Conservation (phyloP, 306 rosid genomes). For the Begonia masoniana region DNA sequence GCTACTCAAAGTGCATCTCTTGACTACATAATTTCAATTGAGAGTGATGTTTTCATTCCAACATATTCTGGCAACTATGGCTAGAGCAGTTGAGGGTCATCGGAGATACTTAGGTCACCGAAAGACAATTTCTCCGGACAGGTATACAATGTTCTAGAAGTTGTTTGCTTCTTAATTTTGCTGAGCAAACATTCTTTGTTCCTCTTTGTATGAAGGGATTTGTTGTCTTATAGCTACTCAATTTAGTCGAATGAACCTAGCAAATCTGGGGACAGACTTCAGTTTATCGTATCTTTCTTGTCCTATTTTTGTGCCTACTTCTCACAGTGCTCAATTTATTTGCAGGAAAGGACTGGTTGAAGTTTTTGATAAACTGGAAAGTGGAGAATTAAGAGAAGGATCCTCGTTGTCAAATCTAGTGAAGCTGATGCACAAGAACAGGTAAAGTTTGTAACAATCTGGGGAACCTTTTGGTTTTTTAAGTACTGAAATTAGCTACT, state of each 20-base stretch:
- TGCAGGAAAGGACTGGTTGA: conserved; percentile 74
- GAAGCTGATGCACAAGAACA: conserved; percentile 57
- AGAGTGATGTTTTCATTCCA: conserved; percentile 85
- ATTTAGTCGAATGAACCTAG: too few relatives aligned
- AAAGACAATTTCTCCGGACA: conserved; percentile 75
- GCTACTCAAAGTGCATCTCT: conserved; percentile 88
- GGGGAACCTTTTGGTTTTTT: neutral
- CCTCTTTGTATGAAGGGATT: too few relatives aligned
- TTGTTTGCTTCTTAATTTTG: neutral
- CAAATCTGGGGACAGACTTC: too few relatives aligned
- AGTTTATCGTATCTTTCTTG: too few relatives aligned
- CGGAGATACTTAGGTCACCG: conserved; percentile 84
- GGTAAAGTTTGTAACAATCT: conserved; percentile 19
- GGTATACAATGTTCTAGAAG: conserved; percentile 28
- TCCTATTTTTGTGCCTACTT: neutral
- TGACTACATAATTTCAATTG: conserved; percentile 77
- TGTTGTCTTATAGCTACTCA: too few relatives aligned
- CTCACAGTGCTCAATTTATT: conserved; percentile 3
- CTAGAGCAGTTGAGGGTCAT: conserved; percentile 93
- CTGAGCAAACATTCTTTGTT: too few relatives aligned
- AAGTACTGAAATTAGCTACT: neutral
- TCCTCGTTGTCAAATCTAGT: conserved; percentile 33
- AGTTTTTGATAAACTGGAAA: conserved; percentile 62
- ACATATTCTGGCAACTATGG: conserved; percentile 93
- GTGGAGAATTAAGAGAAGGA: conserved; percentile 50